Conservation (phyloP, 257 asterid genomes). For the Scutellaria galericulata region DNA sequence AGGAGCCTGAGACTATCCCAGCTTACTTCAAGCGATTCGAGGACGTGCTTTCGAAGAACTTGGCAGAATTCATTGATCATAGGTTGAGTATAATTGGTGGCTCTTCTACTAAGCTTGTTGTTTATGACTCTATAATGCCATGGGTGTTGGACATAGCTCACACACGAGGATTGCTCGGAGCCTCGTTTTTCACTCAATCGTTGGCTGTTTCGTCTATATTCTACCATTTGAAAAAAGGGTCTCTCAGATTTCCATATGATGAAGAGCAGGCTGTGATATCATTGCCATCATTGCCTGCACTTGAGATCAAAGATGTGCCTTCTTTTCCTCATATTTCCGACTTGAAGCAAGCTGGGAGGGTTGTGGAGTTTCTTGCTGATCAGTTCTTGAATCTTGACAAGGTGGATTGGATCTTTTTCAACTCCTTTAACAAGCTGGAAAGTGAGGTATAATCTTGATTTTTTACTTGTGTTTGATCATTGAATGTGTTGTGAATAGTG, state of each 20-base stretch:
- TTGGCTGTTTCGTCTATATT: slow-evolving; percentile 43
- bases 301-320: slow-evolving; percentile 49
- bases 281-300: slow-evolving; percentile 48
- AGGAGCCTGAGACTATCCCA: not conserved
- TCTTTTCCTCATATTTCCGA: slow-evolving; percentile 4
- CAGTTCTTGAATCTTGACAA: slow-evolving; percentile 44
- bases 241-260: slow-evolving; percentile 35
- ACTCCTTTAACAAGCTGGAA: slow-evolving; percentile 49
- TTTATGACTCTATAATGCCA: slow-evolving; percentile 46
- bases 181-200: slow-evolving; percentile 53
- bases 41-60: not conserved
- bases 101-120: slow-evolving; percentile 24
- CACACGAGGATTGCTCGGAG: slow-evolving; percentile 38
- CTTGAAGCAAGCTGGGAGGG: not conserved
- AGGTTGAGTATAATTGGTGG: not conserved
- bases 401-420: slow-evolving; percentile 55
- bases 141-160: slow-evolving; percentile 46
- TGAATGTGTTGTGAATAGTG: too few species aligned
- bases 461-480: too few species aligned
- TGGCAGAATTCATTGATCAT: slow-evolving; percentile 37
- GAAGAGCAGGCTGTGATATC: not conserved
- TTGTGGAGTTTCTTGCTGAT: not conserved
- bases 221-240: slow-evolving; percentile 45
- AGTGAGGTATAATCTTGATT: slow-evolving; percentile 20
- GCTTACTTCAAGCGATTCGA: slow-evolving; percentile 36